Evolutionary conservation across 352 stramenopile genomes (phyloP).

Genomic region (Pythium folliculosum): DNA sequence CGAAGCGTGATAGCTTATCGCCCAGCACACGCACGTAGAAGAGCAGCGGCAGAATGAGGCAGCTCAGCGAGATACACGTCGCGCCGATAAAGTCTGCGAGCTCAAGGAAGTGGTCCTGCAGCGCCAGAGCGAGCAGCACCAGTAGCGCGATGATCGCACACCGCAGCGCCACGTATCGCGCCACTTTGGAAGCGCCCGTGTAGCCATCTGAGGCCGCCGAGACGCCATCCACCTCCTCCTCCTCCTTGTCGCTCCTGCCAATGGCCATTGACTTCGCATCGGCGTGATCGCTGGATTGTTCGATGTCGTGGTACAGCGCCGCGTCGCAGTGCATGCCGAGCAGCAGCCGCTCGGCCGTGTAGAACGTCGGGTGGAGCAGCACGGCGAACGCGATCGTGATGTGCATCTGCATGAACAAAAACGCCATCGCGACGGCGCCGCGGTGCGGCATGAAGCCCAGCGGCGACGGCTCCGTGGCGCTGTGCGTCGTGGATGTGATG

Average conservation of each 20-base stretch:
- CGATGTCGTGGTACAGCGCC: conserved; percentile 15
- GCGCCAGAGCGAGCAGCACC: conserved; percentile 31
- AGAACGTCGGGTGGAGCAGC: conserved; percentile 36
- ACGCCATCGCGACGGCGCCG: conserved; percentile 33
- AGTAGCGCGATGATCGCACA: conserved; percentile 56
- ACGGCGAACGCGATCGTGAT: conserved; percentile 45
- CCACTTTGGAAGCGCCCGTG: not conserved
- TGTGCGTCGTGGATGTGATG: not conserved
- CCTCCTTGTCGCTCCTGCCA: conserved; percentile 32
- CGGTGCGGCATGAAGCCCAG: conserved; percentile 30
- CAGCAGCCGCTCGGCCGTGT: conserved; percentile 30
- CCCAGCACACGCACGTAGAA: conserved; percentile 36
- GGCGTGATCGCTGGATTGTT: conserved; percentile 1
- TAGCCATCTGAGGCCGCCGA: not conserved
- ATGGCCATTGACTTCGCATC: conserved; percentile 2
- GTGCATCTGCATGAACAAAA: conserved; percentile 48
- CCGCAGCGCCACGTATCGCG: conserved; percentile 50
- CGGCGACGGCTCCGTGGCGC: not conserved
- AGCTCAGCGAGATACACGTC: conserved; percentile 51
- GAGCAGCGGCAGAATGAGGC: conserved; percentile 42
- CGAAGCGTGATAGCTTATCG: conserved; percentile 13
- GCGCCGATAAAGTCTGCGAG: conserved; percentile 69
- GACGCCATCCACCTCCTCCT: conserved; percentile 38
- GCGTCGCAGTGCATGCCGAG: conserved; percentile 30
- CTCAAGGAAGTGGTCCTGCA: conserved; percentile 59